Evolutionary conservation across 2,329 filamentous ascomycete genomes (phyloP).

Genomic region (Venturiaceae sp.): DNA sequence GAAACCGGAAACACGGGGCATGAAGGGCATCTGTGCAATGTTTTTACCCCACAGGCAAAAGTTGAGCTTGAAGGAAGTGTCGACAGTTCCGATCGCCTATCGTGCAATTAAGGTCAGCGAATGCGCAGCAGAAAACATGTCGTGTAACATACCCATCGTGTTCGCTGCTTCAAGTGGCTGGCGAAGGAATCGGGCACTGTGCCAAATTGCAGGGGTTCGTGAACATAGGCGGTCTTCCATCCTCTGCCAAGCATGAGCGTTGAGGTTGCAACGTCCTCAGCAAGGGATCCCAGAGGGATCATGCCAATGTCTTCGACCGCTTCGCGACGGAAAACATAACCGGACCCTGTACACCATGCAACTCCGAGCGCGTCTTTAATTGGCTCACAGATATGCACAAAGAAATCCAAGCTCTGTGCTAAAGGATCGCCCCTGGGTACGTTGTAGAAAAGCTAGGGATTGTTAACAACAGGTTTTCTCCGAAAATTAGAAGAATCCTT

Average conservation of each 20-base stretch:
- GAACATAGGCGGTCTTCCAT: constrained; percentile 45
- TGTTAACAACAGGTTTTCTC: not conserved
- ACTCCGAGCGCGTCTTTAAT: constrained; percentile 38
- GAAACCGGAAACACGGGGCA: constrained; percentile 11
- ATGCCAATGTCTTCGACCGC: constrained; percentile 53
- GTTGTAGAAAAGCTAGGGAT: constrained; percentile 47
- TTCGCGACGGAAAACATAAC: constrained; percentile 48
- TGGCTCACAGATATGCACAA: constrained; percentile 43
- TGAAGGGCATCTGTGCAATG: constrained; percentile 11
- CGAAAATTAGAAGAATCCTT: not conserved
- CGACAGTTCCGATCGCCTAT: constrained; percentile 14
- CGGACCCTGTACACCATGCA: constrained; percentile 57
- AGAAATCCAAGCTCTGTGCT: constrained; percentile 47
- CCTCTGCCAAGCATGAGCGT: constrained; percentile 49
- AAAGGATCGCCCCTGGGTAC: constrained; percentile 49
- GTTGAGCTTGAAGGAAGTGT: constrained; percentile 14
- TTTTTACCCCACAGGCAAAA: constrained; percentile 14
- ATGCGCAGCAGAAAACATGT: not conserved
- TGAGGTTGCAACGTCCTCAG: constrained; percentile 52
- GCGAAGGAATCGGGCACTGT: constrained; percentile 14
- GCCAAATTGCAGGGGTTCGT: constrained; percentile 16
- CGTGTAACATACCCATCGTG: constrained; percentile 12
- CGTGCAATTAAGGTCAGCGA: not conserved
- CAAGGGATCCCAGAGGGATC: constrained; percentile 49
- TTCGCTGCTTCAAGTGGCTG: constrained; percentile 16